Percentiles rank a stretch among this genome's conserved stretches.
Conservation (phyloP, 1,284 basidiomycete genomes). For the Caloboletus firmus region DNA sequence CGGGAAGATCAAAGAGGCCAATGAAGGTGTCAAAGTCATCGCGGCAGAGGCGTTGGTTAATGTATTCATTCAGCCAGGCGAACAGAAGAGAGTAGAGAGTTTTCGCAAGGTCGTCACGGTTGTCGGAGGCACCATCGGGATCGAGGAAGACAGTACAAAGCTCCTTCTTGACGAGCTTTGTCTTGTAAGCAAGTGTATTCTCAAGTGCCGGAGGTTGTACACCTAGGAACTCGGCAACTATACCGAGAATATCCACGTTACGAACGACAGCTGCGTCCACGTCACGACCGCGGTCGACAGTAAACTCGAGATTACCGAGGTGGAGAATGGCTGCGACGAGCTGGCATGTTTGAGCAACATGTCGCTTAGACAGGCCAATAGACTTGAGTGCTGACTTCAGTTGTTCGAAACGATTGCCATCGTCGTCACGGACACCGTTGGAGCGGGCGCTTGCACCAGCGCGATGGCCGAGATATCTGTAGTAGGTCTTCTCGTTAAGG, state of each 20-base stretch:
- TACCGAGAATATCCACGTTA: constrained; percentile 75
- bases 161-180: constrained; percentile 90
- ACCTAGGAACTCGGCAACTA: constrained; percentile 91
- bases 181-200: constrained; percentile 87
- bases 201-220: constrained; percentile 77
- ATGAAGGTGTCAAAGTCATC: constrained; percentile 92
- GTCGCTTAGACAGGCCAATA: constrained; percentile 88
- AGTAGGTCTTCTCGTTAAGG: constrained; percentile 74
- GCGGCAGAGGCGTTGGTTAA: no score
- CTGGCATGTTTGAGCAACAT: constrained; percentile 94
- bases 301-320: constrained; percentile 94
- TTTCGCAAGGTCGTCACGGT: constrained; percentile 92
- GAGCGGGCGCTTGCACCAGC: constrained; percentile 40
- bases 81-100: no score
- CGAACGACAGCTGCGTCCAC: constrained; percentile 87
- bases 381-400: constrained; percentile 93
- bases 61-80: no score
- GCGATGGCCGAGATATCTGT: constrained; percentile 82
- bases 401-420: constrained; percentile 83
- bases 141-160: constrained; percentile 96
- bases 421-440: constrained; percentile 61
- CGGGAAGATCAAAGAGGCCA: constrained; percentile 93
- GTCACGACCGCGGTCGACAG: constrained; percentile 76
- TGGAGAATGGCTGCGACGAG: constrained; percentile 93
- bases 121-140: constrained; percentile 88